Percentiles rank a stretch among this genome's conserved stretches.
phyloP scores from a whole-genome alignment of 1,139 yeast species.

The Candida sp. region DNA sequence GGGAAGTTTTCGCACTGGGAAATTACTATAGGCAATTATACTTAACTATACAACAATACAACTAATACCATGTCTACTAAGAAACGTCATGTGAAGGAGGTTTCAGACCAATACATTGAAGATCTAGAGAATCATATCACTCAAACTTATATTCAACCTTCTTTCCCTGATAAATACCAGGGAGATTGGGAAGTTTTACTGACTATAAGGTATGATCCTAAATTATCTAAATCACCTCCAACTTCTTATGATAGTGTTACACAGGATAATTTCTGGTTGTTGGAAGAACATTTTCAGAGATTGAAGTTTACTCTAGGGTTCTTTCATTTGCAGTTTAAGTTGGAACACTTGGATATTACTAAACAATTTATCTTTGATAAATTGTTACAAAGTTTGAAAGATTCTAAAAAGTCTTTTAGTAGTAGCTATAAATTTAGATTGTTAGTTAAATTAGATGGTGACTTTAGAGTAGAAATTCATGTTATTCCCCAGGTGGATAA shows the following conservation, averaged over 20 bases:
- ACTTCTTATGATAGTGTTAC: slow-evolving; percentile 19
- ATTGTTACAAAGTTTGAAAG: slow-evolving; percentile 39
- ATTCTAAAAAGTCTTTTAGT: slow-evolving; percentile 20
- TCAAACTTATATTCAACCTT: slow-evolving; percentile 14
- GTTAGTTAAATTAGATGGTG: slow-evolving; percentile 46
- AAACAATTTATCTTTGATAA: slow-evolving; percentile 39
- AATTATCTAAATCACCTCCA: slow-evolving; percentile 27
- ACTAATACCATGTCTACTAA: background rate
- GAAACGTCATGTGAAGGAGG: background rate
- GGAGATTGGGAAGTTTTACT: slow-evolving; percentile 54
- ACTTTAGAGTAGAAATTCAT: slow-evolving; percentile 49
- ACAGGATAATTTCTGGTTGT: slow-evolving; percentile 50
- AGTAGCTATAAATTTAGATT: slow-evolving; percentile 60
- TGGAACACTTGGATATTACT: slow-evolving; percentile 31
- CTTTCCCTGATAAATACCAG: slow-evolving; percentile 16
- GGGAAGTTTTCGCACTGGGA: too few relatives aligned
- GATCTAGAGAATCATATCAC: slow-evolving; percentile 10
- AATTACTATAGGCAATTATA: too few relatives aligned
- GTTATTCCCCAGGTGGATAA: slow-evolving; percentile 31
- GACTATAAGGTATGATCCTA: slow-evolving; percentile 74
- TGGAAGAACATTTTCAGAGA: slow-evolving; percentile 63
- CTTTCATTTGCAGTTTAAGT: slow-evolving; percentile 35
- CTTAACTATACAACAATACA: background rate
- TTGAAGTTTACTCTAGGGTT: slow-evolving; percentile 50
- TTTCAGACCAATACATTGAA: background rate